Evolutionary conservation across 768 basidiomycete genomes (phyloP).

Genomic region (Gloeophyllum trabeum): DNA sequence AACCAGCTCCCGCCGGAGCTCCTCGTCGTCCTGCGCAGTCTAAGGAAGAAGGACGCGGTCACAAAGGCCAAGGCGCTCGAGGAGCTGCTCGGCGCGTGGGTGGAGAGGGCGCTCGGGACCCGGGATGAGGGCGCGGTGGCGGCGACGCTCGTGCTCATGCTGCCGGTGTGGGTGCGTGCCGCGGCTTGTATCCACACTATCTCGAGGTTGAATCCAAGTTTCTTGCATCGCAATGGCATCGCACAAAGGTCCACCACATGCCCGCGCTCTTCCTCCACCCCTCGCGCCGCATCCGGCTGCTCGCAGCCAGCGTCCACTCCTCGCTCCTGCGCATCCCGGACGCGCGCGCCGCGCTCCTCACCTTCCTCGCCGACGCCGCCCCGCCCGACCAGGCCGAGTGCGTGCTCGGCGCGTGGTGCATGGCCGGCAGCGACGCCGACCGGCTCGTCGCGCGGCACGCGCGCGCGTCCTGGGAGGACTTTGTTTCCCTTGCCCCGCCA

Average conservation of each 20-base stretch:
- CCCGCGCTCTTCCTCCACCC: slow-evolving; percentile 74
- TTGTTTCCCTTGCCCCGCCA: slow-evolving; percentile 11
- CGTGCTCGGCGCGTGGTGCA: slow-evolving; percentile 63
- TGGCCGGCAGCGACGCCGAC: slow-evolving; percentile 65
- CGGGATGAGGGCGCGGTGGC: slow-evolving; percentile 28
- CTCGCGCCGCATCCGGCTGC: slow-evolving; percentile 59
- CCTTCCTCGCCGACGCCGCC: slow-evolving; percentile 36
- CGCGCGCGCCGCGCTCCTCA: slow-evolving; percentile 35
- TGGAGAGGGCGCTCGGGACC: slow-evolving; percentile 37
- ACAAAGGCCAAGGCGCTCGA: slow-evolving; percentile 82
- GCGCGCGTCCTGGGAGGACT: slow-evolving; percentile 39
- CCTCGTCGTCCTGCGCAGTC: slow-evolving; percentile 64
- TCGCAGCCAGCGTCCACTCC: slow-evolving; percentile 49
- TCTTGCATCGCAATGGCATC: not conserved
- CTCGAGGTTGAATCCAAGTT: not conserved
- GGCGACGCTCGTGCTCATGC: slow-evolving; percentile 38
- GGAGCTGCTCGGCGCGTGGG: slow-evolving; percentile 62
- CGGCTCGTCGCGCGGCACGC: slow-evolving; percentile 42
- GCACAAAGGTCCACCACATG: slow-evolving; percentile 72
- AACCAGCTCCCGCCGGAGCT: slow-evolving; percentile 70
- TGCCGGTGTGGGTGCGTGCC: slow-evolving; percentile 85
- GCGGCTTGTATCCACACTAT: not conserved
- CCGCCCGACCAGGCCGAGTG: slow-evolving; percentile 39
- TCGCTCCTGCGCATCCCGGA: slow-evolving; percentile 48
- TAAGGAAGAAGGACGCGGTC: slow-evolving; percentile 84